Evolutionary conservation across 2,329 filamentous ascomycete species (phyloP).

Genomic region (Ceratocystis harringtonii): DNA sequence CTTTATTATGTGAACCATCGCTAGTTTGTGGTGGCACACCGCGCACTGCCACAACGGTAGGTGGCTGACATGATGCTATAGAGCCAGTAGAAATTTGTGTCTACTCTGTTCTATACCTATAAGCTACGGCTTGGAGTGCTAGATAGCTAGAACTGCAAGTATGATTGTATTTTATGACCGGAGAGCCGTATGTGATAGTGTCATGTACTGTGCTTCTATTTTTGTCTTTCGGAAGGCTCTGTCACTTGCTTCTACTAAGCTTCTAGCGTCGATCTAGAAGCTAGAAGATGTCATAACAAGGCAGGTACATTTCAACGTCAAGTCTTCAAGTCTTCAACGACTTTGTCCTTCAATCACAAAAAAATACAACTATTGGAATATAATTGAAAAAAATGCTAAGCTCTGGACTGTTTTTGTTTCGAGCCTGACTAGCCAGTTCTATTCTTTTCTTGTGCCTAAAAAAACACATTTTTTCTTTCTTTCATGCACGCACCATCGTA

Average conservation of each 20-base stretch:
- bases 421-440: too few relatives aligned
- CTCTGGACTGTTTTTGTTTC: too few relatives aligned
- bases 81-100: not conserved
- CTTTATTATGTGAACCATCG: too few relatives aligned
- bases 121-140: too few relatives aligned
- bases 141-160: too few relatives aligned
- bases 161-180: too few relatives aligned
- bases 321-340: not conserved
- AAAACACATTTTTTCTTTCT: not conserved
- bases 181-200: not conserved
- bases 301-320: not conserved
- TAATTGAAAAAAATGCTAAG: not conserved
- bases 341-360: not conserved
- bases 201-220: not conserved
- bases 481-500: not conserved
- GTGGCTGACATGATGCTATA: not conserved
- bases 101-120: not conserved
- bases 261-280: slow-evolving; percentile 1
- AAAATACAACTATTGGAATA: not conserved
- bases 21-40: too few relatives aligned
- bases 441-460: not conserved
- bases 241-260: not conserved
- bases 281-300: not conserved
- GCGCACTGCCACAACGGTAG: not conserved
- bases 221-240: not conserved